Percentiles rank a stretch among this genome's conserved stretches.
phyloP scores from a whole-genome alignment of 106 monocot species.

The Dendrobium huoshanense region DNA sequence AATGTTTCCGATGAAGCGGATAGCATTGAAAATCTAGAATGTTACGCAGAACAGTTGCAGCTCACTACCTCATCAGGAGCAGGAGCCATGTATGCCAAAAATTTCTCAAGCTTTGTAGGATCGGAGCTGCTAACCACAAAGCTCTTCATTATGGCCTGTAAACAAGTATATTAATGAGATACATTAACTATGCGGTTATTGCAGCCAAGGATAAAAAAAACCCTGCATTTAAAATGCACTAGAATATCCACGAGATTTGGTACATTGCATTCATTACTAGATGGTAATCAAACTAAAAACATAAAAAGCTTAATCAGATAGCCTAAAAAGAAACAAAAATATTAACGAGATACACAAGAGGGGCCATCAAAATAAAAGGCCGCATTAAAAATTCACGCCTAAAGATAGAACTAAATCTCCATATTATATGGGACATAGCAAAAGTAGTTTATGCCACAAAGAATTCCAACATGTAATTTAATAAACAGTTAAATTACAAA shows the following conservation, averaged over 20 bases:
- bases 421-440: background rate
- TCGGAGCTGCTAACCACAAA: slow-evolving; percentile 72
- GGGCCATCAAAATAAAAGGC: background rate
- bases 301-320: background rate
- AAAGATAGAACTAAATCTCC: background rate
- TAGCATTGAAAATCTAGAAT: background rate
- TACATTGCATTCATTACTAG: background rate
- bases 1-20: background rate
- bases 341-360: background rate
- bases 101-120: slow-evolving; percentile 71
- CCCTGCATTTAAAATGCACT: background rate
- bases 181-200: background rate
- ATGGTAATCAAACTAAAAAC: background rate
- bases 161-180: slow-evolving; percentile 10
- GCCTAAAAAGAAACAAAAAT: background rate
- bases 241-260: background rate
- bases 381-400: background rate
- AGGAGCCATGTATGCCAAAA: slow-evolving; percentile 95
- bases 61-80: slow-evolving; percentile 66
- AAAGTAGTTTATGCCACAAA: background rate
- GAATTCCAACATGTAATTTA: background rate
- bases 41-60: background rate
- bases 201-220: background rate
- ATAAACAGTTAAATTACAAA: background rate
- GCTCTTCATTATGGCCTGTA: slow-evolving; percentile 94